Evolutionary conservation across 441 rosid species (phyloP).

Genomic region (Syzygium syzygioides): DNA sequence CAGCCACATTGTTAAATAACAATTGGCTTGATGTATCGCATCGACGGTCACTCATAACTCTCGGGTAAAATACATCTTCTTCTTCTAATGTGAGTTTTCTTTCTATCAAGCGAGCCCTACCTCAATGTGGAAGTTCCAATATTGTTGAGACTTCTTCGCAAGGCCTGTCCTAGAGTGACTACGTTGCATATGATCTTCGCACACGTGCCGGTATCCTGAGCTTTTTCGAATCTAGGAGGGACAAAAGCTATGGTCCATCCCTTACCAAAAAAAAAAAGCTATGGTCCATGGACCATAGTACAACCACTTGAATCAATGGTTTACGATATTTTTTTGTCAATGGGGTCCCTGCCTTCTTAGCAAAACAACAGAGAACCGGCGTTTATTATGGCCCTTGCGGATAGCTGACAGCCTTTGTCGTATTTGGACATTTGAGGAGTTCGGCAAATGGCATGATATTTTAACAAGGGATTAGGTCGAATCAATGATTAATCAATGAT

Average conservation of each 20-base stretch:
- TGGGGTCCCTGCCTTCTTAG: neutral
- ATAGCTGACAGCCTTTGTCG: neutral
- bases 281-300: neutral
- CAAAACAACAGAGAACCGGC: neutral
- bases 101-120: neutral
- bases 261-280: too few species aligned
- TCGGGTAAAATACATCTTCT: neutral
- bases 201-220: neutral
- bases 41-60: neutral
- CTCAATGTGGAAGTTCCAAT: neutral
- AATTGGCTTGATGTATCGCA: neutral
- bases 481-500: neutral
- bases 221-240: neutral
- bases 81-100: neutral
- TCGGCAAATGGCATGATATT: neutral
- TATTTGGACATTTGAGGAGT: neutral
- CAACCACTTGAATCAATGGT: neutral
- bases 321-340: neutral
- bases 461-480: neutral
- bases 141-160: neutral
- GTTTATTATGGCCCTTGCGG: neutral
- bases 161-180: neutral
- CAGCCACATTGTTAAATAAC: neutral
- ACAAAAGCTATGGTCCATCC: neutral
- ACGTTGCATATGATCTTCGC: neutral